phyloP scores from a whole-genome alignment of 2,329 filamentous ascomycete genomes.

The Neonectria faginata region DNA sequence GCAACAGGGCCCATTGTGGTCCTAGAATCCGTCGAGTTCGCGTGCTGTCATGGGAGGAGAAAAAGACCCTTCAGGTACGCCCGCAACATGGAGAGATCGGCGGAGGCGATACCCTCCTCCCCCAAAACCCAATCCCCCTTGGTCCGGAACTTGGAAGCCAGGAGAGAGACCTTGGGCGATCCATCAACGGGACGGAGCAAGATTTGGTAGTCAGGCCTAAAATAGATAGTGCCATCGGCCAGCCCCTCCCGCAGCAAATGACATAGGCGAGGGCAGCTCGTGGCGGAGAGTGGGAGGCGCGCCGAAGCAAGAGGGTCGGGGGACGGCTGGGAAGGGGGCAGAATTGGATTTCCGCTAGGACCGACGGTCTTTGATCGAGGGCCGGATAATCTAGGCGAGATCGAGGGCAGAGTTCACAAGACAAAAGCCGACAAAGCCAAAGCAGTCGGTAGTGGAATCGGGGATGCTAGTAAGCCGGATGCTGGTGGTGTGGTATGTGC shows the following conservation, averaged over 20 bases:
- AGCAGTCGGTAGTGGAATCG: constrained; percentile 23
- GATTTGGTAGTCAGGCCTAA: constrained; percentile 29
- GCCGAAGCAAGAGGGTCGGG: constrained; percentile 29
- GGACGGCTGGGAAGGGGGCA: constrained; percentile 16
- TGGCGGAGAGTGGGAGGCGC: constrained; percentile 24
- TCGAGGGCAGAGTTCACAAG: constrained; percentile 28
- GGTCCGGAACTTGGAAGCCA: constrained; percentile 24
- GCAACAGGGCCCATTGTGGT: constrained; percentile 12
- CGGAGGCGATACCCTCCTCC: constrained; percentile 34
- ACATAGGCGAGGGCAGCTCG: constrained; percentile 16
- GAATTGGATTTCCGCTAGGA: constrained; percentile 31
- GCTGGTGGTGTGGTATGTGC: constrained; percentile 23
- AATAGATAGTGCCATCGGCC: constrained; percentile 41
- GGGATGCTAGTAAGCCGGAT: not conserved
- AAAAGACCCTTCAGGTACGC: constrained; percentile 24
- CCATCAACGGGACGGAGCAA: constrained; percentile 12
- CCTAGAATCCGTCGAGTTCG: constrained; percentile 21
- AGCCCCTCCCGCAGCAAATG: constrained; percentile 43
- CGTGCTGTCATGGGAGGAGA: not conserved
- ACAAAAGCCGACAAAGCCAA: constrained; percentile 20
- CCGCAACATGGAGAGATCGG: constrained; percentile 31
- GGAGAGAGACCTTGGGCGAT: constrained; percentile 6
- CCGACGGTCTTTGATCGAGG: constrained; percentile 20
- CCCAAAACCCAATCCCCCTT: constrained; percentile 27
- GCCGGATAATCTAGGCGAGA: constrained; percentile 42